Conservation (phyloP, 2,329 filamentous ascomycete genomes). For the Pseudogymnoascus sp. region DNA sequence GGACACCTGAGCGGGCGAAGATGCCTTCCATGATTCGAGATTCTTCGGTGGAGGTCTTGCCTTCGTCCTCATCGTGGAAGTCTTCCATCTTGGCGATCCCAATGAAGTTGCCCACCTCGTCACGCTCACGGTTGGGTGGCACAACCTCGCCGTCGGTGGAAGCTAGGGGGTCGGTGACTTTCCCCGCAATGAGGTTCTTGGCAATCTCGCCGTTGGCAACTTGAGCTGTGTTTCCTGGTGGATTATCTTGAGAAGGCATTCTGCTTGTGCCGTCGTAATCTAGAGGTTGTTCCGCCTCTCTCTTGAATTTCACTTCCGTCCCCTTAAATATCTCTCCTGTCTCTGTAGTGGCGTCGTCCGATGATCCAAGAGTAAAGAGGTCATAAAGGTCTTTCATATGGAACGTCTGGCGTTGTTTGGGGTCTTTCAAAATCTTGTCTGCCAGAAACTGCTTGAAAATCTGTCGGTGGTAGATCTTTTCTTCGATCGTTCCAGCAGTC, state of each 20-base stretch:
- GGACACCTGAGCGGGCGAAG: constrained; percentile 76
- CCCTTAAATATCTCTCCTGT: constrained; percentile 81
- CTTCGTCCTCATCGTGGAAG: constrained; percentile 42
- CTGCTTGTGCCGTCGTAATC: constrained; percentile 12
- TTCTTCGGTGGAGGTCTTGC: constrained; percentile 45
- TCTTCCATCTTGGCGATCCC: constrained; percentile 58
- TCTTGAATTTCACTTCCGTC: constrained; percentile 64
- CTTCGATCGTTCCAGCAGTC: constrained; percentile 95
- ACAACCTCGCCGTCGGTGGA: constrained; percentile 21
- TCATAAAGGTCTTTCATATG: constrained; percentile 86
- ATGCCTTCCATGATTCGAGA: constrained; percentile 81
- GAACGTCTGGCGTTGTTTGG: constrained; percentile 86
- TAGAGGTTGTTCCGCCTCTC: constrained; percentile 25
- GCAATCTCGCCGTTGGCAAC: background rate
- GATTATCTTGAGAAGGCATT: constrained; percentile 16
- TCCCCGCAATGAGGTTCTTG: background rate
- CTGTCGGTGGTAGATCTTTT: constrained; percentile 98
- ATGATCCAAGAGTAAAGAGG: constrained; percentile 70
- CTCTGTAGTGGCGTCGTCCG: constrained; percentile 63
- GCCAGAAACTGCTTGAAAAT: constrained; percentile 98
- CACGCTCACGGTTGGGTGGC: constrained; percentile 13
- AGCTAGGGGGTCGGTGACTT: constrained; percentile 19
- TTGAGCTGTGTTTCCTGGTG: background rate
- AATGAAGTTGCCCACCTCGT: constrained; percentile 44
- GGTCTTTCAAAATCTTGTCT: constrained; percentile 91